Percentiles rank a stretch among this genome's conserved stretches.
Conservation (phyloP, 805 yeast species). For the Candida krabiensis region DNA sequence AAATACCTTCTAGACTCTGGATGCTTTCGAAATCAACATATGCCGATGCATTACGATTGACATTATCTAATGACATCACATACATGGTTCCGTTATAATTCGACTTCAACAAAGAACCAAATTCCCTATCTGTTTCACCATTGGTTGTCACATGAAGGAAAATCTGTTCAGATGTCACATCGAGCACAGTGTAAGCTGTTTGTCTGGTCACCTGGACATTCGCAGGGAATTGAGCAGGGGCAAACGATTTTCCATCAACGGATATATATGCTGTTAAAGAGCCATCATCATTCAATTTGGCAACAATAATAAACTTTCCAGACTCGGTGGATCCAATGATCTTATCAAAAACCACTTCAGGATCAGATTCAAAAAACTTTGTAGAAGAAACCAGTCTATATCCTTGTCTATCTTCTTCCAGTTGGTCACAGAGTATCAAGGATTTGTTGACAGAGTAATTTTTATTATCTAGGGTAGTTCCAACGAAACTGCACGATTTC, state of each 20-base stretch:
- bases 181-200: slow-evolving; percentile 77
- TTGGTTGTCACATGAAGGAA: slow-evolving; percentile 82
- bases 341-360: slow-evolving; percentile 46
- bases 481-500: slow-evolving; percentile 66
- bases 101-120: slow-evolving; percentile 81
- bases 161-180: slow-evolving; percentile 67
- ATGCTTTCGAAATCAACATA: slow-evolving; percentile 88
- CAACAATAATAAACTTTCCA: slow-evolving; percentile 73
- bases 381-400: slow-evolving; percentile 43
- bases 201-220: slow-evolving; percentile 56
- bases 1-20: slow-evolving; percentile 81
- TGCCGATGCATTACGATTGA: slow-evolving; percentile 72
- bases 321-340: slow-evolving; percentile 74
- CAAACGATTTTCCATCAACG: slow-evolving; percentile 72
- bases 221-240: slow-evolving; percentile 78
- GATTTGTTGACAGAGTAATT: slow-evolving; percentile 38
- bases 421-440: slow-evolving; percentile 64
- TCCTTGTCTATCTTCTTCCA: slow-evolving; percentile 27
- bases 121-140: slow-evolving; percentile 50
- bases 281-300: slow-evolving; percentile 50
- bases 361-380: slow-evolving; percentile 48
- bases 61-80: slow-evolving; percentile 63
- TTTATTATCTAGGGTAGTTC: slow-evolving; percentile 43
- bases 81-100: slow-evolving; percentile 91
- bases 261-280: slow-evolving; percentile 71